Conservation (phyloP, 2,329 filamentous ascomycete genomes). For the Xylariaceae sp. region DNA sequence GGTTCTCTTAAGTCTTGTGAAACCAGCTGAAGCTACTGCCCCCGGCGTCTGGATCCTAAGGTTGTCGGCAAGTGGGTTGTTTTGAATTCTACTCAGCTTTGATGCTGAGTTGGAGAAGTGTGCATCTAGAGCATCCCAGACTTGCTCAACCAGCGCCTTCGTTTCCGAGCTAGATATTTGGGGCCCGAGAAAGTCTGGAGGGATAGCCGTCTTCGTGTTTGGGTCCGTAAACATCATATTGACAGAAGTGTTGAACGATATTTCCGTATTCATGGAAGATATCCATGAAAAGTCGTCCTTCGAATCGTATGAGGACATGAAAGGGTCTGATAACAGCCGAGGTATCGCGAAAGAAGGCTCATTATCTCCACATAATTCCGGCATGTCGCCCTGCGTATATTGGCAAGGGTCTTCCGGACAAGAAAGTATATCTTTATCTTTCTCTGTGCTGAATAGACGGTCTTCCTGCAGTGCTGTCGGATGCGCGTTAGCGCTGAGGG, state of each 20-base stretch:
- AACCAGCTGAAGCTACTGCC: slow-evolving; percentile 50
- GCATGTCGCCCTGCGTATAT: slow-evolving; percentile 40
- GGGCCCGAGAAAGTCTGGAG: slow-evolving; percentile 31
- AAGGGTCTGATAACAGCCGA: slow-evolving; percentile 44
- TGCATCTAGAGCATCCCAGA: slow-evolving; percentile 54
- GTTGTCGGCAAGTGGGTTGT: slow-evolving; percentile 52
- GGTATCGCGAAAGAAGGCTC: slow-evolving; percentile 44
- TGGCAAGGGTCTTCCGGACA: slow-evolving; percentile 40
- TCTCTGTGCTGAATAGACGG: slow-evolving; percentile 36
- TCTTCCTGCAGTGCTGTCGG: slow-evolving; percentile 35
- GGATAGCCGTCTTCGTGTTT: slow-evolving; percentile 30
- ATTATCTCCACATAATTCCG: slow-evolving; percentile 53
- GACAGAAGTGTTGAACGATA: slow-evolving; percentile 45
- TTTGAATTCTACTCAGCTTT: slow-evolving; percentile 49
- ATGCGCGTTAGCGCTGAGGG: slow-evolving; percentile 43
- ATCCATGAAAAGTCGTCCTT: slow-evolving; percentile 44
- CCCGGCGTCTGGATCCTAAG: slow-evolving; percentile 49
- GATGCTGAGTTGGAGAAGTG: slow-evolving; percentile 53
- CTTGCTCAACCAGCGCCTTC: slow-evolving; percentile 50
- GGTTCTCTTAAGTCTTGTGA: slow-evolving; percentile 50
- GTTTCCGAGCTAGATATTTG: slow-evolving; percentile 41
- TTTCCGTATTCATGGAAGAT: slow-evolving; percentile 42
- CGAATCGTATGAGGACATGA: slow-evolving; percentile 47
- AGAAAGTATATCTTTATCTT: slow-evolving; percentile 30
- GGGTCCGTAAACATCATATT: slow-evolving; percentile 48